phyloP scores from a whole-genome alignment of 2,329 filamentous ascomycete species.

The Alternaria hordeiaustralica region DNA sequence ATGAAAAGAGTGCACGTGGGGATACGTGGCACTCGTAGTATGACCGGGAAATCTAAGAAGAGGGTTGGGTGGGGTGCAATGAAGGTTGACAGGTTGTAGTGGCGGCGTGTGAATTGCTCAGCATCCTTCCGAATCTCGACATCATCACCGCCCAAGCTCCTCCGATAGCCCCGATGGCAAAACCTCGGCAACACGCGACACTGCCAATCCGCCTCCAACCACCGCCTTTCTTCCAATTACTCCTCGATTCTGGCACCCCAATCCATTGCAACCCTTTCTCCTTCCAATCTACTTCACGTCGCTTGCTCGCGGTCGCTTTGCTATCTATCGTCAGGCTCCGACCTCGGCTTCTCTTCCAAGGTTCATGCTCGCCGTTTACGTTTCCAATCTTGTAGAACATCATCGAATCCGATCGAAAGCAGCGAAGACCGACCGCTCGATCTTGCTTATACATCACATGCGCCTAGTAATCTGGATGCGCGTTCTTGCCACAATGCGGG shows the following conservation, averaged over 20 bases:
- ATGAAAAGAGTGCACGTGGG: background rate
- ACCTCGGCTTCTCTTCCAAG: background rate
- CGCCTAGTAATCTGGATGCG: background rate
- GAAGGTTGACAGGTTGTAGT: slow-evolving; percentile 13
- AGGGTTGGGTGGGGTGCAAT: slow-evolving; percentile 16
- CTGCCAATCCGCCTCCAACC: background rate
- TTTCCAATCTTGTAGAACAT: slow-evolving; percentile 6
- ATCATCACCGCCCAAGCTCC: slow-evolving; percentile 35
- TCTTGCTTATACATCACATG: background rate
- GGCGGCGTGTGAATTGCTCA: slow-evolving; percentile 28
- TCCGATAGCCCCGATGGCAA: slow-evolving; percentile 21
- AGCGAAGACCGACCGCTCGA: background rate
- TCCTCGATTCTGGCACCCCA: background rate
- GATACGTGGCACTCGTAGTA: slow-evolving; percentile 10
- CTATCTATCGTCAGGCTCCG: background rate
- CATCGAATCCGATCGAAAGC: slow-evolving; percentile 5
- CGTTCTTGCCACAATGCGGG: background rate
- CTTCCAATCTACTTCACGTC: background rate
- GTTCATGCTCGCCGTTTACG: background rate
- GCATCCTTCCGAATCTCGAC: slow-evolving; percentile 30
- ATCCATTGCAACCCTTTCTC: background rate
- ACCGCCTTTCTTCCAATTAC: background rate
- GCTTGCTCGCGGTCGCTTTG: too few relatives aligned
- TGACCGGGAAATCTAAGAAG: slow-evolving; percentile 4
- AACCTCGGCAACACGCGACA: slow-evolving; percentile 20